Conservation (phyloP, 2,329 filamentous ascomycete species). For the Cladosporium sp. region DNA sequence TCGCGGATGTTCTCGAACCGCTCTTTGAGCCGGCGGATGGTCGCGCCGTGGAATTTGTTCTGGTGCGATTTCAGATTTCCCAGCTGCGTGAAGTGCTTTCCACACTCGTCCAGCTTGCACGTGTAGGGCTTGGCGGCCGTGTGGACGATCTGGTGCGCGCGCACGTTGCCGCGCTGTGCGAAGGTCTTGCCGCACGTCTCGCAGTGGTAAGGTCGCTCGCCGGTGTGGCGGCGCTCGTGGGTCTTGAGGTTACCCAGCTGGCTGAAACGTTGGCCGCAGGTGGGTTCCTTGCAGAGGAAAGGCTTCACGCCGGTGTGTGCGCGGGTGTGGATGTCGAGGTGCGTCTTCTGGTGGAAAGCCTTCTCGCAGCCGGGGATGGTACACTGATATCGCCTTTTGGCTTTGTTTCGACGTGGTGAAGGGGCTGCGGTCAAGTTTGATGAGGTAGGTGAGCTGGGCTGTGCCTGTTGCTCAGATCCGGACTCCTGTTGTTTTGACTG, state of each 20-base stretch:
- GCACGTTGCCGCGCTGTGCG: constrained; percentile 79
- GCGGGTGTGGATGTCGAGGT: constrained; percentile 83
- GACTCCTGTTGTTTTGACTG: constrained; percentile 46
- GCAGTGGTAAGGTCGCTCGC: constrained; percentile 79
- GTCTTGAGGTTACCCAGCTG: constrained; percentile 92
- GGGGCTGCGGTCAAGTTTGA: not conserved
- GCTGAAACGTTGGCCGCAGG: constrained; percentile 77
- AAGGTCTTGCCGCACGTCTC: constrained; percentile 77
- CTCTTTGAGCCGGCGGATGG: constrained; percentile 63
- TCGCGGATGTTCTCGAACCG: constrained; percentile 65
- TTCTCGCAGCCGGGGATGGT: constrained; percentile 70
- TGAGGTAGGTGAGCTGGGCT: not conserved
- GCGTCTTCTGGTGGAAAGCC: constrained; percentile 86
- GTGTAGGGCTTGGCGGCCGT: constrained; percentile 71
- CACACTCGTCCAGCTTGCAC: constrained; percentile 78
- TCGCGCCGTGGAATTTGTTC: constrained; percentile 85
- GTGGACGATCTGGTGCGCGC: constrained; percentile 79
- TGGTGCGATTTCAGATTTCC: constrained; percentile 96
- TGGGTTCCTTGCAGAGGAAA: constrained; percentile 73
- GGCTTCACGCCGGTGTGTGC: constrained; percentile 88
- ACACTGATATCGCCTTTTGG: constrained; percentile 69
- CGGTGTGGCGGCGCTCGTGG: constrained; percentile 81
- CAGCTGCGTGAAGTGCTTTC: constrained; percentile 82
- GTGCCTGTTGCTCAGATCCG: not conserved
- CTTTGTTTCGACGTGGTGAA: constrained; percentile 17